Percentiles rank a stretch among this genome's conserved stretches.
Evolutionary conservation across 1,139 yeast species (phyloP).

Genomic region (Hansenula anomala): DNA sequence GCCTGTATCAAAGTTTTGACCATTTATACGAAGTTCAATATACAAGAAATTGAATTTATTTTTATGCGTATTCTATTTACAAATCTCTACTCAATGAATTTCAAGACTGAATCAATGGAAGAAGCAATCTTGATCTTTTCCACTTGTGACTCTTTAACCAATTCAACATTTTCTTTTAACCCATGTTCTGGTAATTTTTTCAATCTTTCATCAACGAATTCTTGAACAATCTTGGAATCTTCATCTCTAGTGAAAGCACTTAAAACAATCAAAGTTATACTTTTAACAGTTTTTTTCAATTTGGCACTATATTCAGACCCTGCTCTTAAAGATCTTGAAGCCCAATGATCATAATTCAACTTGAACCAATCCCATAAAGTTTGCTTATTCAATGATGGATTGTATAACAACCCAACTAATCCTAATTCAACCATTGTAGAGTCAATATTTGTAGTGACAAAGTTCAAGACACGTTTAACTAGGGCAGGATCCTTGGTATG

Average conservation of each 20-base stretch:
- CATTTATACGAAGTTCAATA: no score
- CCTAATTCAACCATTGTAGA: constrained; percentile 49
- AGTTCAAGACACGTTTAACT: constrained; percentile 48
- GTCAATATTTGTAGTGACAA: constrained; percentile 50
- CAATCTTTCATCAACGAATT: constrained; percentile 32
- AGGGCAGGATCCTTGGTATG: constrained; percentile 42
- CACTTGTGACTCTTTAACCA: constrained; percentile 19
- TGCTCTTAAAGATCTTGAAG: constrained; percentile 35
- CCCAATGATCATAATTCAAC: constrained; percentile 48
- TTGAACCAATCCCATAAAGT: constrained; percentile 52
- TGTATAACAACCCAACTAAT: constrained; percentile 42
- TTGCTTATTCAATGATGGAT: constrained; percentile 15
- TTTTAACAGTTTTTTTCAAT: constrained; percentile 35
- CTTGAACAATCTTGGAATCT: constrained; percentile 23
- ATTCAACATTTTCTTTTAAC: constrained; percentile 20
- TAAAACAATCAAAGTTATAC: constrained; percentile 36
- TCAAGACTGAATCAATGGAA: background rate
- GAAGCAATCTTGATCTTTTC: constrained; percentile 12
- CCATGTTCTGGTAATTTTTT: constrained; percentile 33
- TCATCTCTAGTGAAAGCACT: constrained; percentile 37
- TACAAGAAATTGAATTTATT: no score
- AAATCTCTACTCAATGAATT: background rate
- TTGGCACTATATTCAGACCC: constrained; percentile 37
- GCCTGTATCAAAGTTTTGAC: no score
- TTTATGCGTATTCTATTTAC: background rate